Base-by-base conservation (phyloP, 176 grass and related monocot species). In the Eleusine coracana region DNA sequence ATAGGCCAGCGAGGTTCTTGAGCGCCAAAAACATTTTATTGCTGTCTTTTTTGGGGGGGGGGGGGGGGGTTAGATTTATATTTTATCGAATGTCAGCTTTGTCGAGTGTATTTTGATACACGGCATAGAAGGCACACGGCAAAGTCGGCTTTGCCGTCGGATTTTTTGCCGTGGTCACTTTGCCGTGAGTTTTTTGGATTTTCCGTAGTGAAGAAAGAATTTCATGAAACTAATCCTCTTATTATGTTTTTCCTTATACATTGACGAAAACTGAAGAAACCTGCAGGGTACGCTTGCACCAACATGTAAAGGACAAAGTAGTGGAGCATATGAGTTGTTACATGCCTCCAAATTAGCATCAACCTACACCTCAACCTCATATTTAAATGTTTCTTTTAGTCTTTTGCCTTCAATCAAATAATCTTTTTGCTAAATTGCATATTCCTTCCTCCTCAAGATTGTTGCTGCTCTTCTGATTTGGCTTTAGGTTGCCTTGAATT, bases 401-500 rank as follows among this genome's bases (percentile, higher is more conserved):
- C 29, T 81, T 82, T 66, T 66, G 15, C 70, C 74, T 74, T 2
- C 83, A 68, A 52, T 59, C 38, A 84, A 42, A 84, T 29, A 40
- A 16, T 25, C 5, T 45, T 78, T 85, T 59, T 75, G 54, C 54
- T 49, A 45, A 73, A 77, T 81, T 78, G 42, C 34, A 70, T 77
- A 77, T 85, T 71, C 39, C 84, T 68, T 84, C 17, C 37, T 34
- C 59, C 20, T 80, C 27, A 90, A 85, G 74, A 49, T 78, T 82
- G 15, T 80, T 87, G 85, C 83, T 82, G 51, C 54, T 88, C 71
- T 66, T 80, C 70, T 5, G 65, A 74, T 80, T 92, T 88, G 82
- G 81, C 87, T 87, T 87, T 80, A 73, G 5, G 68, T 64, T 90
- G 45, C 71, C 88, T 92, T 96, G 39, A 82, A 81, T 70, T 77